Evolutionary conservation across 306 rosid genomes (phyloP), one percentile per base, ranked within the genome.

Genomic region (Aeschynomene evenia): DNA sequence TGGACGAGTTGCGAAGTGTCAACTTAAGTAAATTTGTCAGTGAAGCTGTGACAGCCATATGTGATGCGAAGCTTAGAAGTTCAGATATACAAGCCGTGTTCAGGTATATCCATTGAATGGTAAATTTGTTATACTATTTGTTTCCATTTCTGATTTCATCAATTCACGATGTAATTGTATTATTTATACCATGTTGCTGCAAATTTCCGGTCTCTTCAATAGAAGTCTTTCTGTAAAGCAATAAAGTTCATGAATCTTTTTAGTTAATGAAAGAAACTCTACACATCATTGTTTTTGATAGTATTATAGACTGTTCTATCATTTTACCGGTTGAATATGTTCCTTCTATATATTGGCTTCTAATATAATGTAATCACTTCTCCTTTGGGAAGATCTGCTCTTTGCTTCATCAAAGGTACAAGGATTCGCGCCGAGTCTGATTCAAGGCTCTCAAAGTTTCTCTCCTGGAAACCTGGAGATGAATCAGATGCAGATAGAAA

Each of bases 1-100:
- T 89, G 84, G 99, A 95, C 11, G 99, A 95, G 18, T 77, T 95
- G 75, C 86, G 84, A 71, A 73, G 75, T 89, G 96, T 95, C 82
- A 95, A 95, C 80, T 83, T 95, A 46, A 95, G 96, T 84, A 95
- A 95, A 87, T 95, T 95, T 87, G 99, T 91, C 52, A 95, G 96
- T 69, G 99, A 95, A 86, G 99, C 99, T 36, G 97, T 95, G 64
- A 71, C 95, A 46, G 88, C 99, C 53, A 91, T 95, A 58, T 91
- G 97, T 73, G 99, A 95, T 34, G 99, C 99, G 58, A 95, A 86
- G 54, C 96, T 95, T 77, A 85, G 95, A 86, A 80, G 85, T 26
- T 91, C 96, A 56, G 99, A 95, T 75, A 85, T 95, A 70, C 95
- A 91, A 71, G 97, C 99, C 61, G 97, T 96, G 96, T 91, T 53